Evolutionary conservation across 768 basidiomycete species (phyloP).

Genomic region (Clathrus columnatus): DNA sequence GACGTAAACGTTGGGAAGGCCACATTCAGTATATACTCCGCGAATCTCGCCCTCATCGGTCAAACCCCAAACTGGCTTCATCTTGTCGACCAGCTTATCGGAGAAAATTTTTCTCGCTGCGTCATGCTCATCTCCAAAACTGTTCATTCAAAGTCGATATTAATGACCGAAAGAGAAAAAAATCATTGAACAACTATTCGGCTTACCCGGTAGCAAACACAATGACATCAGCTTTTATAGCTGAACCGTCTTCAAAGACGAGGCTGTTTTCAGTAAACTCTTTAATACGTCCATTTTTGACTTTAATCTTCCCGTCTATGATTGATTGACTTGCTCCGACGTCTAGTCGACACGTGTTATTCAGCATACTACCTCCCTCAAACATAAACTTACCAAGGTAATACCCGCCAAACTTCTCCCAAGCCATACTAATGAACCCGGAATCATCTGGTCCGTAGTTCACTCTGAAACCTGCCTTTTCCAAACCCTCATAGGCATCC

Average conservation of each 20-base stretch:
- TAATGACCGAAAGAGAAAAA: neutral
- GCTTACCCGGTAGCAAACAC: slow-evolving; percentile 53
- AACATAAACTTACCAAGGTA: slow-evolving; percentile 42
- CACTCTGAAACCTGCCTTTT: slow-evolving; percentile 46
- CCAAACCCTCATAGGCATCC: slow-evolving; percentile 49
- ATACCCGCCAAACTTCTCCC: slow-evolving; percentile 48
- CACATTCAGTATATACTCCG: slow-evolving; percentile 43
- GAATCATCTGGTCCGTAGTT: slow-evolving; percentile 41
- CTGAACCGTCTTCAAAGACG: slow-evolving; percentile 39
- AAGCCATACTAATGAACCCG: slow-evolving; percentile 43
- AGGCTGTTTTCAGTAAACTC: slow-evolving; percentile 36
- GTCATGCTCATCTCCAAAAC: slow-evolving; percentile 36
- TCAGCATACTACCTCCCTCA: neutral
- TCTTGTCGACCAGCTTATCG: slow-evolving; percentile 32
- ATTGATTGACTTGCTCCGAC: slow-evolving; percentile 53
- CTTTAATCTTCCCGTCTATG: slow-evolving; percentile 59
- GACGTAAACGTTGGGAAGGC: slow-evolving; percentile 47
- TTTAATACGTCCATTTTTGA: slow-evolving; percentile 53
- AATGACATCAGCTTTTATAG: slow-evolving; percentile 44
- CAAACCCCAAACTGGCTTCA: slow-evolving; percentile 56
- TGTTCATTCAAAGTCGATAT: slow-evolving; percentile 15
- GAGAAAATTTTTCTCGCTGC: slow-evolving; percentile 38
- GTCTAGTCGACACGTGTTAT: slow-evolving; percentile 27
- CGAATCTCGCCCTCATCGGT: slow-evolving; percentile 55
- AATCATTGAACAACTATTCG: neutral